Evolutionary conservation across 2,329 filamentous ascomycete genomes (phyloP).

Genomic region (Alternaria dauci): DNA sequence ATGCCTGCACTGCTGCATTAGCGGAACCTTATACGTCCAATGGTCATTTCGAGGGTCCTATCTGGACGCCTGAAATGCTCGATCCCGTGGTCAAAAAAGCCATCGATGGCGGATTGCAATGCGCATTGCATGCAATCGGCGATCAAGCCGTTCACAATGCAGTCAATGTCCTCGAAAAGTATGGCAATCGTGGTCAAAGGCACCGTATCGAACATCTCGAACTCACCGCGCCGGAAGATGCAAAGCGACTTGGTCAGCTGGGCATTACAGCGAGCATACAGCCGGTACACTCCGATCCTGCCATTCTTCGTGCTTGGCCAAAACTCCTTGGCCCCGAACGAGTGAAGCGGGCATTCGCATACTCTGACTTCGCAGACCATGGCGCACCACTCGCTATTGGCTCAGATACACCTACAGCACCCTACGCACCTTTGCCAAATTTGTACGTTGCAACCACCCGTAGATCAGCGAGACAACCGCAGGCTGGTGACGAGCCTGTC

Average conservation of each 20-base stretch:
- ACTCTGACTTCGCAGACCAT: constrained; percentile 65
- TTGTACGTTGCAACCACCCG: constrained; percentile 68
- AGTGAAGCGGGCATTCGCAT: constrained; percentile 68
- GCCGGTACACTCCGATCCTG: constrained; percentile 87
- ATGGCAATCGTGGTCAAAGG: constrained; percentile 57
- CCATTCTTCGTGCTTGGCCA: constrained; percentile 69
- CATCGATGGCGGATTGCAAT: constrained; percentile 64
- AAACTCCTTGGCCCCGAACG: constrained; percentile 63
- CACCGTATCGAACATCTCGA: constrained; percentile 73
- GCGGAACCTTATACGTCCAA: constrained; percentile 65
- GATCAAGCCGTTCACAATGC: constrained; percentile 66
- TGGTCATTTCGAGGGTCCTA: constrained; percentile 57
- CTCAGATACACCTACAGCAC: constrained; percentile 67
- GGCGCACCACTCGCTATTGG: constrained; percentile 66
- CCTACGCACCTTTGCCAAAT: constrained; percentile 63
- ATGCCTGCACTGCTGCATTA: constrained; percentile 70
- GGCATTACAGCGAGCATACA: constrained; percentile 88
- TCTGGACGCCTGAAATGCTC: constrained; percentile 65
- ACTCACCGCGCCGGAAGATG: constrained; percentile 64
- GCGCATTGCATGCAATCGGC: constrained; percentile 72
- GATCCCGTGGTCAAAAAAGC: constrained; percentile 64
- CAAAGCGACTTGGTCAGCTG: constrained; percentile 62
- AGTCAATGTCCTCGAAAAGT: constrained; percentile 62
- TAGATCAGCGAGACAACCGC: constrained; percentile 62
- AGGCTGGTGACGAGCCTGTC: constrained; percentile 51